Evolutionary conservation across 768 basidiomycete species (phyloP), one percentile per base, ranked within the genome.

Genomic region (Rhodotorula babjevae): DNA sequence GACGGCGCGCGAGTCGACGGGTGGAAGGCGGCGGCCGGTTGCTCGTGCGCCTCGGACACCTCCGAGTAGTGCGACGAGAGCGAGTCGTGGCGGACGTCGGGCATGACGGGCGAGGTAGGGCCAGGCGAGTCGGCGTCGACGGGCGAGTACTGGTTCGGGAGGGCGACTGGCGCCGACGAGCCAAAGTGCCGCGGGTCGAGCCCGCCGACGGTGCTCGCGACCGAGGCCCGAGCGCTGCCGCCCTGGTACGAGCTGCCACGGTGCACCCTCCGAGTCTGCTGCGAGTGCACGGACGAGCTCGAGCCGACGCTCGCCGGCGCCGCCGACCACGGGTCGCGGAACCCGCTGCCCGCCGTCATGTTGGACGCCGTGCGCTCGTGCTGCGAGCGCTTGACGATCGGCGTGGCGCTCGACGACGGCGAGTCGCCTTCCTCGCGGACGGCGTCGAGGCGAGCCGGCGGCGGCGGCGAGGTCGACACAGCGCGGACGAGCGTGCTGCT

Each of bases 321-420:
- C n/a, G 66, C 23, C 3, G 66, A 31, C 60, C 60, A 62, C 15
- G 67, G 66, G 59, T 60, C 52, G 66, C 59, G 60, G 66, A 67
- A 61, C 15, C 56, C 68, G 50, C 31, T 42, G 40, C 36, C 36
- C 9, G 40, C 33, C 58, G 58, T 40, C 4, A 19, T 21, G 23
- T 19, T 25, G 40, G 58, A 59, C 11, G 33, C 58, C 23, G 36
- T n/a, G 33, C 57, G 56, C 29, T 47, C 5, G 63, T 69, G n/a
- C 27, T 52, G 50, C 25, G 50, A 53, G 2, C 64, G 60, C 33
- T 66, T 42, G 46, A 47, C 61, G n/a, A 61, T 64, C 14, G 56
- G 40, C 19, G 60, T 33, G 46, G 57, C 49, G 15, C 60, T 31
- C 55, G 63, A 60, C 8, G 69, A 66, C 11, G 4, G 59, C 27